These are phyloP conservation scores for Serpula lacrymans DNA, from an alignment of 768 basidiomycete species.

Conservation along the genomic window DNA sequence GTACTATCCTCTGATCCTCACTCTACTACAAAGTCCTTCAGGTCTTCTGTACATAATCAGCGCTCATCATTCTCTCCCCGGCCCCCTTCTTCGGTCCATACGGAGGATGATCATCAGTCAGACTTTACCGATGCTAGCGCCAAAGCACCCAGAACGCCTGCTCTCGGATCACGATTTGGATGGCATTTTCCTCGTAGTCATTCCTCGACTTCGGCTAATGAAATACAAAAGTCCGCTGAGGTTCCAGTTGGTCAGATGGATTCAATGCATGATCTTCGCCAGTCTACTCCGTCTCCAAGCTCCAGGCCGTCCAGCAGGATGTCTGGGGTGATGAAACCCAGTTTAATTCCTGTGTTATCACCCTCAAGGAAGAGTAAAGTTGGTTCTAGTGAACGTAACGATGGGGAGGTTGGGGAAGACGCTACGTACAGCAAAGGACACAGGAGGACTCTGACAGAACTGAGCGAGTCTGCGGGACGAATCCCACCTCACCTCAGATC, in stretches of 20 bases:
- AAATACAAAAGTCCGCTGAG: too few species aligned
- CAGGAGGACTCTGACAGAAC: constrained; percentile 24
- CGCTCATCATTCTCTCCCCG: too few species aligned
- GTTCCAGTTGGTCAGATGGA: too few species aligned
- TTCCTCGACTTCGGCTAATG: too few species aligned
- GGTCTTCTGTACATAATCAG: constrained; percentile 1
- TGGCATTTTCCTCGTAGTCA: constrained; percentile 38
- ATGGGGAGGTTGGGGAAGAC: constrained; percentile 16
- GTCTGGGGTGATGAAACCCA: constrained; percentile 23
- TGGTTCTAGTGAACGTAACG: too few species aligned
- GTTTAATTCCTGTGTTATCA: constrained; percentile 45
- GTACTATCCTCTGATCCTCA: background rate
- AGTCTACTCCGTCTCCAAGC: constrained; percentile 18
- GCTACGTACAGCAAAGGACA: constrained; percentile 22
- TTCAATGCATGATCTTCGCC: constrained; percentile 1
- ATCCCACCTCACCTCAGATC: constrained; percentile 18
- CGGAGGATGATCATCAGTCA: too few species aligned
- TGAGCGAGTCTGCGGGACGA: constrained; percentile 19
- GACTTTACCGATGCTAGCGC: too few species aligned
- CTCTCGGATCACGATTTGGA: constrained; percentile 26
- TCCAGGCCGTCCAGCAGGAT: constrained; percentile 22
- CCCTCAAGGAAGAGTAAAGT: constrained; percentile 10
- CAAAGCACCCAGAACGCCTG: constrained; percentile 5
- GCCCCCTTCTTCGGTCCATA: too few species aligned
- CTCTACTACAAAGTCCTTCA: constrained; percentile 1